Conservation (phyloP, 2,329 filamentous ascomycete species). For the Gaeumannomyces sp. region DNA sequence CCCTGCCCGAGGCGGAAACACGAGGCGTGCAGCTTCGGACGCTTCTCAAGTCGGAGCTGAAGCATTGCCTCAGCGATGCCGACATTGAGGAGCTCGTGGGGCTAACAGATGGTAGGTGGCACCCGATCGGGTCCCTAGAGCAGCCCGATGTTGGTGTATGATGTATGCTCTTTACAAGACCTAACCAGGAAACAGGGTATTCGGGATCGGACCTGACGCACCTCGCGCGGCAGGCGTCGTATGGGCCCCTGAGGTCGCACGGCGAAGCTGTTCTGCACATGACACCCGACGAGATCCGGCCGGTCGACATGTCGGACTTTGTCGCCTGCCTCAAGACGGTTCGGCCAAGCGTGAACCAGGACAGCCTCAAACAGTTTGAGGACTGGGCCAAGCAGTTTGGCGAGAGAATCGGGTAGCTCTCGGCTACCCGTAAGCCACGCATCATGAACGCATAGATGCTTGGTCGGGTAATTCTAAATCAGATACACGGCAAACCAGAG, state of each 20-base stretch:
- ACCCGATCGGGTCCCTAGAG: neutral
- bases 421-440: neutral
- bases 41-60: slow-evolving; percentile 72
- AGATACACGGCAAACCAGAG: neutral
- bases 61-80: slow-evolving; percentile 65
- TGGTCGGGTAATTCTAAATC: neutral
- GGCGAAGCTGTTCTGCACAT: slow-evolving; percentile 87
- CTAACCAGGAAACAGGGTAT: slow-evolving; percentile 58
- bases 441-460: neutral
- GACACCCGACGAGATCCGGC: slow-evolving; percentile 88
- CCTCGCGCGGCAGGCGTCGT: slow-evolving; percentile 93
- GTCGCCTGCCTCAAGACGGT: slow-evolving; percentile 77
- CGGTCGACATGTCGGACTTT: slow-evolving; percentile 80
- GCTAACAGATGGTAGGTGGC: slow-evolving; percentile 69
- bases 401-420: slow-evolving; percentile 70
- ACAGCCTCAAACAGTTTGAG: slow-evolving; percentile 83
- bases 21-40: slow-evolving; percentile 72
- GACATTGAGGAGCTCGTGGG: slow-evolving; percentile 71
- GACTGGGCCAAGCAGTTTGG: slow-evolving; percentile 93
- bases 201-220: slow-evolving; percentile 96
- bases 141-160: neutral
- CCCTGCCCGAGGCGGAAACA: slow-evolving; percentile 79
- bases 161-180: slow-evolving; percentile 8
- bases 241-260: slow-evolving; percentile 86
- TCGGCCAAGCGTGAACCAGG: slow-evolving; percentile 79